Evolutionary conservation across 129 eudicot species (phyloP), one percentile per base, ranked within the genome.

Genomic region (Gnaphalium uliginosum): DNA sequence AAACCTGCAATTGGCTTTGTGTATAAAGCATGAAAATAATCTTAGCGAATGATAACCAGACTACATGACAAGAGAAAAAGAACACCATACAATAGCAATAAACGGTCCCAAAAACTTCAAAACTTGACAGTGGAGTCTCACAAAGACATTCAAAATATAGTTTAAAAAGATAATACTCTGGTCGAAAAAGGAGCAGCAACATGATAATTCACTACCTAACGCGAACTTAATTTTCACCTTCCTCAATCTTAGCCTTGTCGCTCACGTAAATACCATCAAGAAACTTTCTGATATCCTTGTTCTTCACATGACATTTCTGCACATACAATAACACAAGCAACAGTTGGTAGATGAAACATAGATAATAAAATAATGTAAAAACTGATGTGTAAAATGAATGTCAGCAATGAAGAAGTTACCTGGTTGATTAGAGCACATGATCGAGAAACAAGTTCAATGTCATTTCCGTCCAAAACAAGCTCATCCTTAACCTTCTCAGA

Each of bases 401-500:
- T 2, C 1, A 4, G 54, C 8, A 1, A 43, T 18, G 1, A 4
- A 26, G 15, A 5, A 15, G 6, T 4, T 81, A 92, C 98, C 85
- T 92, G 98, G 85, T 89, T 92, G 3, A 92, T 92, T 57, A 92
- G 57, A 43, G 98, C 98, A 79, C 87, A 83, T 39, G 98, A 92
- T 13, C 98, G 72, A 23, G 98, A 92, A 72, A 92, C 98, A 66
- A 92, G 94, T 43, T 92, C 96, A 78, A 92, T 89, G 82, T 89
- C 98, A 77, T 88, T 92, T 23, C 98, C 96, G 64, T 92, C 96
- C 74, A 92, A 78, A 23, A 92, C 83, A 32, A 92, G 82, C 33
- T 92, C 96, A 81, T 89, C 96, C 86, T 92, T 92, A 8, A 92
- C 98, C 86, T 92, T 92, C 72, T 92, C 98, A 9, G 94, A 92